Percentiles rank a stretch among this genome's conserved stretches.
phyloP scores from a whole-genome alignment of 371 early-diverging fungal genomes.

The Mortierella sp. region DNA sequence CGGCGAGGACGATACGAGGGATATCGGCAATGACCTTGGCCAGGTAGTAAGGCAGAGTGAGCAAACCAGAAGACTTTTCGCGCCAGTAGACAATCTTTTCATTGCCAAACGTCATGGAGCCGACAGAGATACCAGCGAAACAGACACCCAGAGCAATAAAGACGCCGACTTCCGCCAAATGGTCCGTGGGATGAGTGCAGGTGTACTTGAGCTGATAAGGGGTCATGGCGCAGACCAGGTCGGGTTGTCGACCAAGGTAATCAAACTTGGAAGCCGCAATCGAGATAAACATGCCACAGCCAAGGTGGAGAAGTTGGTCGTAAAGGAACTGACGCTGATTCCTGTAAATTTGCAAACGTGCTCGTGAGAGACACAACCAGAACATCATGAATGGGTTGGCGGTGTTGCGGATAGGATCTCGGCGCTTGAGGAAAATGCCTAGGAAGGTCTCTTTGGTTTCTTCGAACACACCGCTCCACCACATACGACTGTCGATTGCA shows the following conservation, averaged over 20 bases:
- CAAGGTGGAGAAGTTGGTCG: slow-evolving; percentile 65
- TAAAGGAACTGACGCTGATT: slow-evolving; percentile 55
- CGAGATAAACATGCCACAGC: slow-evolving; percentile 59
- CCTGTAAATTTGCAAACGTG: slow-evolving; percentile 62
- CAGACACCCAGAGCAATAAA: slow-evolving; percentile 56
- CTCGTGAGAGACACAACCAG: slow-evolving; percentile 54
- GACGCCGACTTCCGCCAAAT: slow-evolving; percentile 51
- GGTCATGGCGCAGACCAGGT: slow-evolving; percentile 54
- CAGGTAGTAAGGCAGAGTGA: slow-evolving; percentile 61
- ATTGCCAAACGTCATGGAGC: slow-evolving; percentile 40
- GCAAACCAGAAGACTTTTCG: slow-evolving; percentile 60
- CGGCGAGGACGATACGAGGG: slow-evolving; percentile 61
- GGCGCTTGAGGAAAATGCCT: slow-evolving; percentile 39
- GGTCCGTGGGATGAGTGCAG: slow-evolving; percentile 44
- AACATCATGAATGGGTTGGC: slow-evolving; percentile 53
- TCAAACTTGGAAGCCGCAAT: slow-evolving; percentile 49
- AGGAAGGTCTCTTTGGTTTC: slow-evolving; percentile 43
- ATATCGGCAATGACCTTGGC: slow-evolving; percentile 65
- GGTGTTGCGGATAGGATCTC: slow-evolving; percentile 58
- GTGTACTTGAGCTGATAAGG: slow-evolving; percentile 49
- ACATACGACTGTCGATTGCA: slow-evolving; percentile 42
- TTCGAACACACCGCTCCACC: slow-evolving; percentile 40
- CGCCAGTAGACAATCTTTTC: slow-evolving; percentile 66
- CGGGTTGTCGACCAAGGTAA: slow-evolving; percentile 59
- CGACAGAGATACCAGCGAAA: slow-evolving; percentile 58